Evolutionary conservation across 495 filamentous ascomycete genomes (phyloP), one percentile per base, ranked within the genome.

Genomic region (Penicillium macrosclerotiorum): DNA sequence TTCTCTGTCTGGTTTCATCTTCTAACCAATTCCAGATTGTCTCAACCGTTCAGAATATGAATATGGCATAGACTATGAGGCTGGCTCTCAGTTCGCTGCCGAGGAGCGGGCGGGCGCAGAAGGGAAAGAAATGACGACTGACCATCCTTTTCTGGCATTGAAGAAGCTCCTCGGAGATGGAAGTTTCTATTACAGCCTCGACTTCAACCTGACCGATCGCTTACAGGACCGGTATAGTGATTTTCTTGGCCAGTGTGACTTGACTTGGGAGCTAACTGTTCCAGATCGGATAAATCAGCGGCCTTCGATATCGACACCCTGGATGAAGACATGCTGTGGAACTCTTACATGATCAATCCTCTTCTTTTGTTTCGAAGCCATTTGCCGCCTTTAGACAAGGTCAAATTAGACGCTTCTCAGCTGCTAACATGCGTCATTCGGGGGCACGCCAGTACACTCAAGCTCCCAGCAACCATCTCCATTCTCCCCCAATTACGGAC

Each of bases 111-210:
- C 77, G 51, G 76, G 72, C 27, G 64, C 76, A n/a, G 79, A 84
- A 22, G 72, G 78, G 40, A 77, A 75, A 50, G 88, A 96, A 26
- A 68, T 77, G 23, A 57, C 80, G 22, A 60, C 86, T 18, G 90
- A 95, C 53, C 89, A 96, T 65, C 94, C 93, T 17, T 96, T 90
- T 58, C 62, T 87, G 41, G 88, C 91, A 29, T 55, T 98, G 37
- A 91, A 91, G 60, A 96, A 95, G 73, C 77, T 98, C 8, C 73
- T 98, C 16, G 83, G 88, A 50, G 88, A 93, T 67, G 90, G 94
- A n/a, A 95, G 85, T 9, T 98, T 98, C 60, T 97, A 97, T 63
- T 98, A 96, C 65, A 96, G 92, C 57, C 84, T 89, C 22, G 88
- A 97, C 68, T 98, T 98, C 61, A 91, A 97, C 64, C 77, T 98